Percentiles rank a stretch among this genome's conserved stretches.
Conservation (phyloP, 176 grass and related monocot genomes). For the Paspalum notatum region DNA sequence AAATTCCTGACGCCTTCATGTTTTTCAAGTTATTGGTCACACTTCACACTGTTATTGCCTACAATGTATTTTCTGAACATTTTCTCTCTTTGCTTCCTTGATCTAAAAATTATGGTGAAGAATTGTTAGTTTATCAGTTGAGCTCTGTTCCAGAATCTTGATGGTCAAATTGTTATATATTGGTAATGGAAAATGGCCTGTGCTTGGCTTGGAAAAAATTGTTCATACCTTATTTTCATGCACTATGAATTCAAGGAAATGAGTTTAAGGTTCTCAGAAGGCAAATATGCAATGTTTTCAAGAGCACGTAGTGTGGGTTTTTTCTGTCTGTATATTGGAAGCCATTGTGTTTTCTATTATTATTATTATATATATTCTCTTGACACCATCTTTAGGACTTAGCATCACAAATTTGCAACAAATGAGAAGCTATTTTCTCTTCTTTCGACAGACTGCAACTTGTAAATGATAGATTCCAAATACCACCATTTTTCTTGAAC, state of each 20-base stretch:
- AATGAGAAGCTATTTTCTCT: not conserved
- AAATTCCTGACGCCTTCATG: not conserved
- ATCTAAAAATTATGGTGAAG: not conserved
- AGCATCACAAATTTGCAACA: not conserved
- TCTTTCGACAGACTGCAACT: not conserved
- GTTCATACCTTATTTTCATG: not conserved
- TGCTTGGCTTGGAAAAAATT: not conserved
- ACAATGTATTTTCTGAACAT: not conserved
- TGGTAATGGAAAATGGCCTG: not conserved
- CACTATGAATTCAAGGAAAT: not conserved
- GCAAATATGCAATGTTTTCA: not conserved
- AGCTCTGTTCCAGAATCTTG: not conserved
- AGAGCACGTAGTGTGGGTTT: not conserved
- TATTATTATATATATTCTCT: not conserved
- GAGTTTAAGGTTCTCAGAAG: conserved; percentile 1
- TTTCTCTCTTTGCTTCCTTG: not conserved
- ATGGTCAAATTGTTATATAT: not conserved
- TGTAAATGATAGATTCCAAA: not conserved
- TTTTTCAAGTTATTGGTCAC: conserved; percentile 16
- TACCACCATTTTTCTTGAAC: not conserved
- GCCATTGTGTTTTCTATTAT: not conserved
- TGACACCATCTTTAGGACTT: not conserved
- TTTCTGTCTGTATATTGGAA: not conserved
- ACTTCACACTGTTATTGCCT: not conserved
- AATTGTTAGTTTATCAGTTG: not conserved